Conservation (phyloP, 306 rosid species). For the Cucurbita pepo region DNA sequence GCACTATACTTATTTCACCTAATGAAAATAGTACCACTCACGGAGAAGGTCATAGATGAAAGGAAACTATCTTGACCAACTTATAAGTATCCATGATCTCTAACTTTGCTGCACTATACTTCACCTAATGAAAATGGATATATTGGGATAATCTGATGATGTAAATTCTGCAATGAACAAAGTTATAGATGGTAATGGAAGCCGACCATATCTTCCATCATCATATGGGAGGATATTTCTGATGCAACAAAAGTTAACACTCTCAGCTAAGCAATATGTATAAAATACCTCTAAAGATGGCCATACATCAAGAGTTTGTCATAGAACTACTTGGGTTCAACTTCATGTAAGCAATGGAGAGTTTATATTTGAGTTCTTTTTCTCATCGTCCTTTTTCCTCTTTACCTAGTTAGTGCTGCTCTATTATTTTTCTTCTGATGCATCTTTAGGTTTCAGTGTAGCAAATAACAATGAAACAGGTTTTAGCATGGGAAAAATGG, state of each 20-base stretch:
- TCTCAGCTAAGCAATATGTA: background rate
- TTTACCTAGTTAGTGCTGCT: background rate
- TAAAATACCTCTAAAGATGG: background rate
- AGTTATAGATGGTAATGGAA: background rate
- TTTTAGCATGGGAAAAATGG: background rate
- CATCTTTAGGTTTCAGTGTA: background rate
- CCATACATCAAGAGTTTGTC: background rate
- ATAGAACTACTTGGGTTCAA: background rate
- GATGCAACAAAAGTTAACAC: background rate
- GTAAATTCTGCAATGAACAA: background rate
- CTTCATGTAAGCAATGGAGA: background rate
- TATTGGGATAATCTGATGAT: background rate
- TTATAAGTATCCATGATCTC: background rate
- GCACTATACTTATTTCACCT: background rate
- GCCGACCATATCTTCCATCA: background rate
- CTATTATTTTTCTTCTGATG: background rate
- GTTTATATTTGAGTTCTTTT: background rate
- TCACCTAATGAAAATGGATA: background rate
- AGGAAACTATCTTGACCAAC: background rate
- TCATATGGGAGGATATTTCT: background rate
- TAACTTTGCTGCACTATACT: background rate
- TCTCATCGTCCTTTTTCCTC: no score
- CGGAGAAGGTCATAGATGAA: background rate
- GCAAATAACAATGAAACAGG: background rate
- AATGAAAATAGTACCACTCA: background rate